These are phyloP conservation scores for Aspergillus conjunctus DNA, from an alignment of 495 filamentous ascomycete genomes.

Conservation along the genomic window DNA sequence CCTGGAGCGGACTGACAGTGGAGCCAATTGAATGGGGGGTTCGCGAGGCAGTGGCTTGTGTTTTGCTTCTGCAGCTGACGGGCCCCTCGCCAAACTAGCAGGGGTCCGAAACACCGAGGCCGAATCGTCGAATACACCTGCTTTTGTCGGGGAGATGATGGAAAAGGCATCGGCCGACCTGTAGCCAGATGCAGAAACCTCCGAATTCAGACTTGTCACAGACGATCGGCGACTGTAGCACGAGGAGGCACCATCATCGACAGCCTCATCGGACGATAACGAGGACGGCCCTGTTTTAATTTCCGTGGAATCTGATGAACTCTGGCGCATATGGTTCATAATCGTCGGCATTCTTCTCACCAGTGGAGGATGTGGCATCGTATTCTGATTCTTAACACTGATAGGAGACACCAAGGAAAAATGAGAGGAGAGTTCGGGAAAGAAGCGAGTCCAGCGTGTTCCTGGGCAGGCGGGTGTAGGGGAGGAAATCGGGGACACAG, in stretches of 20 bases:
- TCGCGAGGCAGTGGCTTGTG: constrained; percentile 55
- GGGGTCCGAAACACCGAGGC: constrained; percentile 6
- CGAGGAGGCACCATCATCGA: constrained; percentile 36
- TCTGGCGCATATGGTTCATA: constrained; percentile 1
- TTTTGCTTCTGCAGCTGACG: constrained; percentile 31
- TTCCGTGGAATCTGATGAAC: constrained; percentile 8
- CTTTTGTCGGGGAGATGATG: constrained; percentile 39
- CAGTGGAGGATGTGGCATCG: not conserved
- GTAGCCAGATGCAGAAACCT: constrained; percentile 12
- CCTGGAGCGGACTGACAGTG: constrained; percentile 32
- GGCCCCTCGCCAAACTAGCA: constrained; percentile 22
- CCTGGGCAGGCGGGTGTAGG: constrained; percentile 22
- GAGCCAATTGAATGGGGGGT: constrained; percentile 37
- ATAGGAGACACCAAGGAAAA: constrained; percentile 32
- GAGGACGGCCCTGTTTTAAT: constrained; percentile 23
- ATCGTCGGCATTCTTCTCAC: not conserved
- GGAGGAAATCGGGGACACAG: constrained; percentile 37
- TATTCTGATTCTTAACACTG: constrained; percentile 3
- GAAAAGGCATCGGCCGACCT: constrained; percentile 37
- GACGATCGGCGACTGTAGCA: constrained; percentile 43
- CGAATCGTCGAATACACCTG: constrained; percentile 48
- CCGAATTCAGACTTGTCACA: constrained; percentile 32
- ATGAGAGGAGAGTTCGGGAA: constrained; percentile 36
- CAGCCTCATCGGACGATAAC: constrained; percentile 27
- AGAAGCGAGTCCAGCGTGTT: constrained; percentile 33